Evolutionary conservation across 2,329 filamentous ascomycete genomes (phyloP).

Genomic region (Pyrenochaeta sp.): DNA sequence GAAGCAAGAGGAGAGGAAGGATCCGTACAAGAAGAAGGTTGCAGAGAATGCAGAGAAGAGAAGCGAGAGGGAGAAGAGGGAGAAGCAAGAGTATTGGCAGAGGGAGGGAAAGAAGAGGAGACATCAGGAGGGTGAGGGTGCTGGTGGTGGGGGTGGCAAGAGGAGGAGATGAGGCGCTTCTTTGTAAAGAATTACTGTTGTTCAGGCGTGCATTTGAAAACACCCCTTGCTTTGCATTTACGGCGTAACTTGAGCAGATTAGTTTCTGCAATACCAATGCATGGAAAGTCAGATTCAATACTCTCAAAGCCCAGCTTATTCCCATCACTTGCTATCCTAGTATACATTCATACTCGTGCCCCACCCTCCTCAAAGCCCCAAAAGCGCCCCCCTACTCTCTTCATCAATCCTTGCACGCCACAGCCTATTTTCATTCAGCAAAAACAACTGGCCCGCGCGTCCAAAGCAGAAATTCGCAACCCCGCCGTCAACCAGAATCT

Average conservation of each 20-base stretch:
- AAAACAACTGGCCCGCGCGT: conserved; percentile 54
- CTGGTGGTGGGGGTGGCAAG: conserved; percentile 50
- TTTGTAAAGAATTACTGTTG: too few species aligned
- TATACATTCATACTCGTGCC: too few species aligned
- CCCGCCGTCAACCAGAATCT: conserved; percentile 41
- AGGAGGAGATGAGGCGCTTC: conserved; percentile 30
- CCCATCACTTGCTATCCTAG: too few species aligned
- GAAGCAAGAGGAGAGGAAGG: conserved; percentile 88
- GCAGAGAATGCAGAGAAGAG: conserved; percentile 86
- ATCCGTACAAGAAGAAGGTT: conserved; percentile 83
- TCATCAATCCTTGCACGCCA: conserved; percentile 17
- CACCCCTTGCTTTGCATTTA: too few species aligned
- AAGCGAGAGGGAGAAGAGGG: conserved; percentile 83
- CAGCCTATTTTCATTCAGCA: conserved; percentile 54
- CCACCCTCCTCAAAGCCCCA: conserved; percentile 1
- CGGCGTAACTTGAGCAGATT: too few species aligned
- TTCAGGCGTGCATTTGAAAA: too few species aligned
- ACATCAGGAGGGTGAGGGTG: conserved; percentile 62
- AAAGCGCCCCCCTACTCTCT: not conserved
- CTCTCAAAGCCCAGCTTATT: too few species aligned
- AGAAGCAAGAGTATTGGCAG: conserved; percentile 92
- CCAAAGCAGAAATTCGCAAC: conserved; percentile 61
- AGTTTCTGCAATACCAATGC: too few species aligned
- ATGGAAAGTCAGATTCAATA: too few species aligned
- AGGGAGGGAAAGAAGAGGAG: conserved; percentile 85